phyloP scores from a whole-genome alignment of 495 filamentous ascomycete genomes.

The Neurospora sp. region DNA sequence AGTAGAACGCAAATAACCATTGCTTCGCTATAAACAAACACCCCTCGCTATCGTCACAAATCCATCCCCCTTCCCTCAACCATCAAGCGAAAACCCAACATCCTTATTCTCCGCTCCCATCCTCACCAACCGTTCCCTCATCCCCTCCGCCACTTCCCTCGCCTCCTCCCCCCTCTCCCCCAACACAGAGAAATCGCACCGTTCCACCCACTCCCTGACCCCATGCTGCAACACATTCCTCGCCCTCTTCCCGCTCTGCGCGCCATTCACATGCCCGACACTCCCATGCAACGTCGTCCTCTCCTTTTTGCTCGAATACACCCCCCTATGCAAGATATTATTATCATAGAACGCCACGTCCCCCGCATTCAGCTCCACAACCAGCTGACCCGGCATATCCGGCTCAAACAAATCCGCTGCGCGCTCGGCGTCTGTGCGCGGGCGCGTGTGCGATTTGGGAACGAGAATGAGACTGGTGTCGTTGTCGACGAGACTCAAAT shows the following conservation, averaged over 20 bases:
- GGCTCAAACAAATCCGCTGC: conserved; percentile 48
- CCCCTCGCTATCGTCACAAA: neutral
- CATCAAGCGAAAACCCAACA: conserved; percentile 44
- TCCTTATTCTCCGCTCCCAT: conserved; percentile 50
- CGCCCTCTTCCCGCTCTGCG: conserved; percentile 41
- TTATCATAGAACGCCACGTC: conserved; percentile 82
- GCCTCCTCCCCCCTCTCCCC: conserved; percentile 31
- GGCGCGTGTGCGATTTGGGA: conserved; percentile 57
- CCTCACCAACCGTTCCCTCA: conserved; percentile 43
- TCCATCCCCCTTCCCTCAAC: conserved; percentile 8
- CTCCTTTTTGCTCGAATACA: conserved; percentile 53
- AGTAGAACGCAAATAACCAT: neutral
- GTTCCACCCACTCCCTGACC: conserved; percentile 61
- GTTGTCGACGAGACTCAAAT: conserved; percentile 62
- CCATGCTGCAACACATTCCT: conserved; percentile 82
- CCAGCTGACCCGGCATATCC: conserved; percentile 47
- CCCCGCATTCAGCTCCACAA: conserved; percentile 55
- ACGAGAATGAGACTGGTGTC: conserved; percentile 48
- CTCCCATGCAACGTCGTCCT: conserved; percentile 76
- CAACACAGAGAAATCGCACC: conserved; percentile 42
- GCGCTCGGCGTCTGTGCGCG: conserved; percentile 56
- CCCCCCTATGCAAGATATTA: conserved; percentile 74
- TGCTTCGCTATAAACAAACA: neutral
- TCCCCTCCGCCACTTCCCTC: conserved; percentile 42
- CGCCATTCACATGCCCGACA: conserved; percentile 48